A percentile compares a stretch with the other conserved stretches of the same genome.
These are phyloP conservation scores for Pythium dissotocum DNA, from an alignment of 352 stramenopile species.

Conservation along the genomic window DNA sequence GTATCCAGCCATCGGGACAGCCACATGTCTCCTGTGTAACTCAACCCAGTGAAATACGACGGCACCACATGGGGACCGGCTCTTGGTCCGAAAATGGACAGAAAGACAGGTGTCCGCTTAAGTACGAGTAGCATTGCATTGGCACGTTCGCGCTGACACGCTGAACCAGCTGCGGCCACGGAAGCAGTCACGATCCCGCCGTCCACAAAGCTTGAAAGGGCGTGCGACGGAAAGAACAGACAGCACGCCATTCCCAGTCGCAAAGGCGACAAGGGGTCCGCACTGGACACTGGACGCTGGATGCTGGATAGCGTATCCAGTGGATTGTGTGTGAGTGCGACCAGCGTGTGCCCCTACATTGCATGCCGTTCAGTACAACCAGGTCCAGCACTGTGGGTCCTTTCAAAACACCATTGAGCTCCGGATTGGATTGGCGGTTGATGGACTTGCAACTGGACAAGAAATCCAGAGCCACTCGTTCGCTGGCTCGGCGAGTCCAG, in stretches of 20 bases:
- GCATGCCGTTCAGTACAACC: too few relatives aligned
- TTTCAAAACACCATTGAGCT: too few relatives aligned
- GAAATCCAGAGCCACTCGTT: background rate
- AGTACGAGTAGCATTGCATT: slow-evolving; percentile 6
- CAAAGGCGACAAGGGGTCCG: background rate
- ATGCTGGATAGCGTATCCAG: background rate
- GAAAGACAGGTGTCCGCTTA: background rate
- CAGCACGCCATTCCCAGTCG: slow-evolving; percentile 2
- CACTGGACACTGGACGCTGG: background rate
- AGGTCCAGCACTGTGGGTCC: too few relatives aligned
- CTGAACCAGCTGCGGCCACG: slow-evolving; percentile 7
- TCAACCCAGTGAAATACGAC: background rate
- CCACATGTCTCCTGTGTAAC: slow-evolving; percentile 1
- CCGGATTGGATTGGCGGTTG: too few relatives aligned
- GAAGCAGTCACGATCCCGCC: background rate
- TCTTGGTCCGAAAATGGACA: background rate
- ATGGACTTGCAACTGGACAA: background rate
- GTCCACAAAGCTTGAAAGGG: background rate
- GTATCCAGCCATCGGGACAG: background rate
- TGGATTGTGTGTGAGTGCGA: background rate
- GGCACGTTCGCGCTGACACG: background rate
- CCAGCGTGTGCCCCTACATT: background rate
- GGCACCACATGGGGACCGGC: slow-evolving; percentile 15
- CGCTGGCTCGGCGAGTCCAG: too few relatives aligned
- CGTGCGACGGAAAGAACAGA: slow-evolving; percentile 4